phyloP scores from a whole-genome alignment of 179 eudicot species.

The Spinacia oleracea region DNA sequence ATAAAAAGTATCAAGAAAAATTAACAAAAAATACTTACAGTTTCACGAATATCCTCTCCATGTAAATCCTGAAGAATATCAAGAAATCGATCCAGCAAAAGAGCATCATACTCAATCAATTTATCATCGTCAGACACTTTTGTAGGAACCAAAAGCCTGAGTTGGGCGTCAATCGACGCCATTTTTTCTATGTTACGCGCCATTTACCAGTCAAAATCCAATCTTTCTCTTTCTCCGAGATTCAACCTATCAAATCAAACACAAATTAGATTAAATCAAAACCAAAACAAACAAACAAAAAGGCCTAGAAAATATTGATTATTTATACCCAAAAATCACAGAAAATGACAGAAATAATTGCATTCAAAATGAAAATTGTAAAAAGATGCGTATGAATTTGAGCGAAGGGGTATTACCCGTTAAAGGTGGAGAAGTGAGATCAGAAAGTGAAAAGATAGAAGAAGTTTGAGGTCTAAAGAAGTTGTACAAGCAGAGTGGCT shows the following conservation, averaged over 20 bases:
- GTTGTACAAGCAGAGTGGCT: background rate
- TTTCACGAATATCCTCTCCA: conserved; percentile 81
- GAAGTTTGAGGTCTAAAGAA: background rate
- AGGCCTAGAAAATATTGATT: background rate
- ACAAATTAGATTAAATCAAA: background rate
- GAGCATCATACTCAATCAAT: conserved; percentile 89
- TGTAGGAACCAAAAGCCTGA: conserved; percentile 68
- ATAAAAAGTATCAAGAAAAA: background rate
- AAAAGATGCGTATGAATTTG: background rate
- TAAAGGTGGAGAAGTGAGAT: background rate
- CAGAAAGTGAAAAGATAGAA: background rate
- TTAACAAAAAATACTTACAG: conserved; percentile 39
- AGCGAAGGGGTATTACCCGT: conserved; percentile 16
- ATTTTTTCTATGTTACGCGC: conserved; percentile 54
- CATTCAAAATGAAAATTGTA: background rate
- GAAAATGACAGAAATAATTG: background rate
- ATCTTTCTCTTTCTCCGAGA: background rate
- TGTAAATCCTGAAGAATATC: conserved; percentile 91
- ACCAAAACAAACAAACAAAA: background rate
- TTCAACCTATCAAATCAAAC: conserved; percentile 15
- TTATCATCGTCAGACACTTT: conserved; percentile 93
- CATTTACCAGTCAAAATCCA: background rate
- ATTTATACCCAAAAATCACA: background rate
- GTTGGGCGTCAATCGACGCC: conserved; percentile 91
- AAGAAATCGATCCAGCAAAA: conserved; percentile 83